phyloP scores from a whole-genome alignment of 192 early-diverging fungal species.

The Entrophospora sp. region DNA sequence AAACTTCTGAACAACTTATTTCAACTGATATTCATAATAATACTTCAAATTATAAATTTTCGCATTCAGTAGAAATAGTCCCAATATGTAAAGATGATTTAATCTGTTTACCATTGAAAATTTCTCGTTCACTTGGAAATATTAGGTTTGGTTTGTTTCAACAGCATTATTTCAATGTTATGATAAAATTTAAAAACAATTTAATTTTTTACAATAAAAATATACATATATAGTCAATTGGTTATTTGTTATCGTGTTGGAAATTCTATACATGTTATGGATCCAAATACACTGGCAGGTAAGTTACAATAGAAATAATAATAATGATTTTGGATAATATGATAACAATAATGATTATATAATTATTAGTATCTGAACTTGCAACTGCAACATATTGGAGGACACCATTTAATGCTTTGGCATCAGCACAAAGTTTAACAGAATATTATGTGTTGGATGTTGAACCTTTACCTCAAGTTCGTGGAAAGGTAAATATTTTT shows the following conservation, averaged over 20 bases:
- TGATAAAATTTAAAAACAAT: too few species aligned
- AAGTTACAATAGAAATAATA: too few species aligned
- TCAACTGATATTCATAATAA: constrained; percentile 89
- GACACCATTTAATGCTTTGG: constrained; percentile 64
- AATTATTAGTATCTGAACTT: constrained; percentile 55
- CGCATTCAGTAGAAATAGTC: constrained; percentile 91
- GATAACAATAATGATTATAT: neutral
- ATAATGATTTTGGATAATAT: too few species aligned
- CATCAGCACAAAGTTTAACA: constrained; percentile 68
- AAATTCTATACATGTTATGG: constrained; percentile 79
- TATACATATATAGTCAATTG: constrained; percentile 66
- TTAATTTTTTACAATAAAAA: too few species aligned
- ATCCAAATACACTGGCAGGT: constrained; percentile 69
- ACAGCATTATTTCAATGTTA: too few species aligned
- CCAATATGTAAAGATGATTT: constrained; percentile 97
- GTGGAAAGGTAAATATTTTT: constrained; percentile 41
- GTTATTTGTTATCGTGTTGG: constrained; percentile 77
- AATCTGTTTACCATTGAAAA: constrained; percentile 74
- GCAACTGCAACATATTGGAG: constrained; percentile 77
- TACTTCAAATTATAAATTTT: constrained; percentile 93
- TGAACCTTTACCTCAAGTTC: constrained; percentile 64
- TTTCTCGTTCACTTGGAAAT: constrained; percentile 77
- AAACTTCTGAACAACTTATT: constrained; percentile 91
- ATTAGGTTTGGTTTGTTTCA: constrained; percentile 38
- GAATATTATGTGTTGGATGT: constrained; percentile 97